Base-by-base conservation (phyloP, 129 eudicot genomes). In the Glebionis coronaria region DNA sequence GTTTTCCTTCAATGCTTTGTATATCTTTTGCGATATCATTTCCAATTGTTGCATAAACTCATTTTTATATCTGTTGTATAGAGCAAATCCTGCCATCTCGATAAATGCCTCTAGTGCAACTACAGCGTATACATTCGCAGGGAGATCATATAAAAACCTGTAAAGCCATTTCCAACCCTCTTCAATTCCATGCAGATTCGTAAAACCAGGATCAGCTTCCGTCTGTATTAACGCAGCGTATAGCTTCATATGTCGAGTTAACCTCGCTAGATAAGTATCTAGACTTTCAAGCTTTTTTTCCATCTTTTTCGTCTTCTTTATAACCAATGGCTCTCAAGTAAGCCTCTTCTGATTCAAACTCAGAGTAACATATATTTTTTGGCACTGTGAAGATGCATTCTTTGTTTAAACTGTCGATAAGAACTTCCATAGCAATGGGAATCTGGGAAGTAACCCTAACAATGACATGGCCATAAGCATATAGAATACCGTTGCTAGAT, bases 91-190 rank as follows among this genome's bases (percentile, higher is more conserved):
- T 58, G 98, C 95, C 88, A 85, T 79, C 98, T 81, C 82, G 19
- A 89, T 80, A 76, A 89, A 89, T 14, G 97, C 90, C 62, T 82
- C 78, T 49, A 94, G 82, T 3, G 97, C 86, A 62, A 79, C 83
- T 12, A 77, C 84, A 27, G 97, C 81, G 73, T 82, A 82, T 9
- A 67, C 27, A 78, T 86, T 94, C 67, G 93, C 84, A 0, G 97
- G 99, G 65, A 94, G 85, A 54, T 78, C 16, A 77, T 89, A 89
- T 82, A 94, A 75, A 70, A 84, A 89, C 65, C 97, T 80, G 15
- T 93, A 92, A 56, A 94, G 84, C 99, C 99, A 94, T 29, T 84
- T 75, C 99, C 99, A 94, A 7, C 99, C 99, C 70, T 89, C 95
- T 70, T 68, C 71, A 31, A 94, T 76, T 54, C 97, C 99, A 76